A percentile compares a stretch with the other conserved stretches of the same genome.
Conservation (phyloP, 2,329 filamentous ascomycete species). For the Scedosporium minutisporum region DNA sequence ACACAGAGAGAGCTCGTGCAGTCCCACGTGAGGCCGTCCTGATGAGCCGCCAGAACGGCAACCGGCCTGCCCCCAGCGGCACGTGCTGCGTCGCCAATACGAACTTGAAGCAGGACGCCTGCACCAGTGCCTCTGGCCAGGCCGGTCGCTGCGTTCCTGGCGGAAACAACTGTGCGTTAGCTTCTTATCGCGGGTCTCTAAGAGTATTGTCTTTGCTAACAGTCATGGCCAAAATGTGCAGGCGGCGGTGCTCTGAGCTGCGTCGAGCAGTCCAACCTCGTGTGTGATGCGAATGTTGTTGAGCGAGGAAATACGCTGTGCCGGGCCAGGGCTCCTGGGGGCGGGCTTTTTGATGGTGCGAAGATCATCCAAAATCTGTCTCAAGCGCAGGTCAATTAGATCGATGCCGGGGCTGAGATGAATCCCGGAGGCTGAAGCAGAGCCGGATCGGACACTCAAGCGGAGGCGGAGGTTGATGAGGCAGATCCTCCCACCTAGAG, state of each 20-base stretch:
- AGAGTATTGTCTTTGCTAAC: not conserved
- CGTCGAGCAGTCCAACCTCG: constrained; percentile 17
- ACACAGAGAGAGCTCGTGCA: not conserved
- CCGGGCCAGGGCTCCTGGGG: constrained; percentile 12
- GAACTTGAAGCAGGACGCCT: constrained; percentile 26
- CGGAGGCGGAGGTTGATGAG: too few relatives aligned
- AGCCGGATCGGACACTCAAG: too few relatives aligned
- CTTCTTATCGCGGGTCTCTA: not conserved
- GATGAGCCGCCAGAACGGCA: constrained; percentile 21
- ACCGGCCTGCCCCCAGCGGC: constrained; percentile 23
- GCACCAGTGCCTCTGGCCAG: constrained; percentile 20
- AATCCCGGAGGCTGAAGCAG: too few relatives aligned
- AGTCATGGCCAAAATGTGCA: not conserved
- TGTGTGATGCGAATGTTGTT: constrained; percentile 16
- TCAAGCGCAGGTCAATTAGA: constrained; percentile 18
- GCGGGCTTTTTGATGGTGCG: constrained; percentile 18
- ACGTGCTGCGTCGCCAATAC: constrained; percentile 24
- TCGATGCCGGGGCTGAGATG: too few relatives aligned
- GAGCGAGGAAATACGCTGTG: constrained; percentile 20
- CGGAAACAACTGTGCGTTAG: constrained; percentile 22
- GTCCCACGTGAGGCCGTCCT: constrained; percentile 12
- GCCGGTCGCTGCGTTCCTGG: constrained; percentile 23
- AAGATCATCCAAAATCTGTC: constrained; percentile 14
- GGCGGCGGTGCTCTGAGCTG: constrained; percentile 18
- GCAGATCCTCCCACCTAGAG: too few relatives aligned